Evolutionary conservation across 164 flowering plant species (phyloP).

Genomic region (Euptelea pleiosperma): DNA sequence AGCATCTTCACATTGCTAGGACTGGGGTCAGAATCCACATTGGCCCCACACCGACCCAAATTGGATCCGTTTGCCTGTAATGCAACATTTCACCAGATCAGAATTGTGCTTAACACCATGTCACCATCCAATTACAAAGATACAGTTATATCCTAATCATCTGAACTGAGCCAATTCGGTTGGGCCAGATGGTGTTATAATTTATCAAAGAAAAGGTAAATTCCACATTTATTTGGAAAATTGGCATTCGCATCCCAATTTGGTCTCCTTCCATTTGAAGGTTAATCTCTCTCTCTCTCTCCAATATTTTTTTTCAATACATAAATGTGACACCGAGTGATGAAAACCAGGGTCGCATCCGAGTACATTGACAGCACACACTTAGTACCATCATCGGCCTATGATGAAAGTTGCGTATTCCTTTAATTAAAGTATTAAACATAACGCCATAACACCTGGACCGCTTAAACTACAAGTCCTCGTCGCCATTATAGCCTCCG

Average conservation of each 20-base stretch:
- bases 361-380: neutral
- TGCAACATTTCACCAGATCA: conserved; percentile 4
- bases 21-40: conserved; percentile 66
- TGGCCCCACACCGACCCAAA: conserved; percentile 43
- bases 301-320: no score
- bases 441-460: conserved; percentile 9
- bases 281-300: no score
- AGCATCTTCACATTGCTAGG: conserved; percentile 63
- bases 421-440: no score
- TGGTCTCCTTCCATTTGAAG: neutral
- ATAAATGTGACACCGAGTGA: no score
- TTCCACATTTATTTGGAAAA: neutral
- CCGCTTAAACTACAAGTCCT: no score
- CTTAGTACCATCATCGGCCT: conserved; percentile 2
- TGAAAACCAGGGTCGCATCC: conserved; percentile 1
- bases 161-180: no score
- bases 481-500: no score
- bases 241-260: neutral
- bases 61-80: conserved; percentile 77
- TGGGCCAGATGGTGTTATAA: no score
- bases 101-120: neutral
- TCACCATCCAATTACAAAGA: no score
- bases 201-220: no score
- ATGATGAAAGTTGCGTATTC: no score
- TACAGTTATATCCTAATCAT: no score